Base-by-base conservation (phyloP, 2,329 filamentous ascomycete species). In the Trichothecium sympodiale region DNA sequence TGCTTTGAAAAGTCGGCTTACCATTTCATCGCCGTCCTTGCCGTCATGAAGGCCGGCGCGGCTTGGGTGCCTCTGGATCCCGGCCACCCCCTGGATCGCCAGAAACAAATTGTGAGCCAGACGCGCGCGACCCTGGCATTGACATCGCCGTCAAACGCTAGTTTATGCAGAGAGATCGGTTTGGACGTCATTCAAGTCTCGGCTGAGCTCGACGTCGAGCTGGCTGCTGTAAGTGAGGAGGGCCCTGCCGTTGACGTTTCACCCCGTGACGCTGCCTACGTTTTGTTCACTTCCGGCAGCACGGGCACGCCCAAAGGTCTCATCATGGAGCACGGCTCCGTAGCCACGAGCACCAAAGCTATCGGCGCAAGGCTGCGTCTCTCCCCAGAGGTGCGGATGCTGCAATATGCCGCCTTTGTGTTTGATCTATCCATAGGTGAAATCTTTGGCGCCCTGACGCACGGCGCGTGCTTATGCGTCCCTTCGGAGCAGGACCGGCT, bases 1-100 rank as follows among this genome's bases (percentile, higher is more conserved):
- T 43, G 38, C 40, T 45, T 42, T 17, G 41, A 39, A 20, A 43
- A 43, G 23, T 42, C 39, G 4, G 31, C 27, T 4, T 43, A 39
- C 35, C 15, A 16, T 4, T n/a, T 38, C 5, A 36, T 46, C 5
- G 29, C 42, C 6, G 35, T 41, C 4, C 8, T 44, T 8, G 44
- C 30, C 3, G 36, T 46, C 20, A 35, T 33, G 3, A 44, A 43
- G 31, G 35, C 37, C n/a, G 41, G 44, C 13, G 40, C 17, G 3
- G 37, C 38, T 8, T 43, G 26, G 9, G 36, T 46, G 3, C 34
- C 36, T 13, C 31, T 44, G 5, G 36, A 41, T 10, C 36, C 41
- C 8, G 17, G 31, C 8, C 35, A 43, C 23, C 46, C 45, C 4
- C 12, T 8, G 5, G 28, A 17, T 7, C 37, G 37, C 5, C 31